Percentiles rank a stretch among this genome's conserved stretches.
Conservation (phyloP, 257 asterid genomes). For the Solanum chilense region DNA sequence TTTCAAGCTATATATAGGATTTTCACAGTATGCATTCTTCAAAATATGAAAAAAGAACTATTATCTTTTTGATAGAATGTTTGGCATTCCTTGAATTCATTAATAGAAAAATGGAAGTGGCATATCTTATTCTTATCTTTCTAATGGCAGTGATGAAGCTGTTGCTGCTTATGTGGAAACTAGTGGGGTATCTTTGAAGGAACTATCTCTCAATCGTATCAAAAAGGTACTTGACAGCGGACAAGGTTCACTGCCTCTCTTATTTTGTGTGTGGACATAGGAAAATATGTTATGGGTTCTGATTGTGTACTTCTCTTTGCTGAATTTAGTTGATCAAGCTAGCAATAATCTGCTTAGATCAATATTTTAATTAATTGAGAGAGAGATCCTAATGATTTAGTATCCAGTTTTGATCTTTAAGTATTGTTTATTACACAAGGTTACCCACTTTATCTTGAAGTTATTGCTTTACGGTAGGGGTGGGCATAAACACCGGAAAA, state of each 20-base stretch:
- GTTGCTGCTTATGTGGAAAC: conserved; percentile 87
- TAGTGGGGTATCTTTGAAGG: conserved; percentile 52
- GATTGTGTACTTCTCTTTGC: neutral
- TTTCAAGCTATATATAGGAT: neutral
- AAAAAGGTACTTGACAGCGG: conserved; percentile 31
- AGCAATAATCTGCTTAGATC: neutral
- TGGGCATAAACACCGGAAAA: no score
- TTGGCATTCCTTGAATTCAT: neutral
- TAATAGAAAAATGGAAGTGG: neutral
- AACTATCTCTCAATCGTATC: conserved; percentile 56
- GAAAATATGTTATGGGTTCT: neutral
- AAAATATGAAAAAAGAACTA: neutral
- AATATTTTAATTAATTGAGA: neutral
- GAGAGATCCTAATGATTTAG: no score
- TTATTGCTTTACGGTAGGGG: no score
- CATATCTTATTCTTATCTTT: neutral
- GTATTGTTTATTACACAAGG: no score
- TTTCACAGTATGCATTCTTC: neutral
- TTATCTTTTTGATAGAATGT: neutral
- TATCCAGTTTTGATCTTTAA: no score
- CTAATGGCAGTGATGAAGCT: conserved; percentile 70
- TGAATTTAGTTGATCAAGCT: neutral
- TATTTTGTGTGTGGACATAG: neutral
- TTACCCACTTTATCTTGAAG: no score
- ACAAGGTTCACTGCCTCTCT: neutral